Evolutionary conservation across 257 asterid genomes (phyloP).

Genomic region (Penstemon newberryi): DNA sequence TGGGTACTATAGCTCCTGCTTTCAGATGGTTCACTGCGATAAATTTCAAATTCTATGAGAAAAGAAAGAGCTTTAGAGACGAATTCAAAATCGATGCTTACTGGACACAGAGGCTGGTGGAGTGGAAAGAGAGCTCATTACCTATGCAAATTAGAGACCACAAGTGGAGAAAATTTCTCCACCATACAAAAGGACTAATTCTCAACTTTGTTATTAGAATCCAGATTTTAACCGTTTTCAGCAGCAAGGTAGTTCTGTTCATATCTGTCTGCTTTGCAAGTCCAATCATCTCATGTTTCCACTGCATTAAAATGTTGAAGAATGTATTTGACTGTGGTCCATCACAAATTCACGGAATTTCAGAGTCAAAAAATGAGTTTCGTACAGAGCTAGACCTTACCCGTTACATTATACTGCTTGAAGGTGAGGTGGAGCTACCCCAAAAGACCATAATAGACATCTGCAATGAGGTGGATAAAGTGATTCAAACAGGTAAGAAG

Average conservation of each 20-base stretch:
- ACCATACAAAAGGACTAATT: slow-evolving; percentile 30
- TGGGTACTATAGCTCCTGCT: slow-evolving; percentile 41
- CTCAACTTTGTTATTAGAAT: slow-evolving; percentile 31
- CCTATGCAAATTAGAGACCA: slow-evolving; percentile 25
- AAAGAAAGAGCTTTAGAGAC: slow-evolving; percentile 4
- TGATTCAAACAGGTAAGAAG: slow-evolving; percentile 32
- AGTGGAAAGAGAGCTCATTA: slow-evolving; percentile 45
- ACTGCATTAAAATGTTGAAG: slow-evolving; percentile 14
- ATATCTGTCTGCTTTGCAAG: slow-evolving; percentile 28
- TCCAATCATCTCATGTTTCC: slow-evolving; percentile 13
- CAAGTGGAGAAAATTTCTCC: slow-evolving; percentile 35
- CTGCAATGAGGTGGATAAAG: slow-evolving; percentile 36
- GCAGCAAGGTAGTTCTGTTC: slow-evolving; percentile 36
- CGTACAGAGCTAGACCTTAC: slow-evolving; percentile 22
- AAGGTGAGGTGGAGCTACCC: slow-evolving; percentile 47
- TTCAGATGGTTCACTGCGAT: slow-evolving; percentile 36
- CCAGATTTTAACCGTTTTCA: slow-evolving; percentile 36
- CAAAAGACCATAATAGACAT: slow-evolving; percentile 29
- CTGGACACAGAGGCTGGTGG: slow-evolving; percentile 51
- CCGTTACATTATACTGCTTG: slow-evolving; percentile 42
- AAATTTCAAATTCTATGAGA: slow-evolving; percentile 12
- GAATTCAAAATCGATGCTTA: slow-evolving; percentile 35
- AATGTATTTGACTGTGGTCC: slow-evolving; percentile 15
- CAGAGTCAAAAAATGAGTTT: background rate
- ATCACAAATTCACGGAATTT: slow-evolving; percentile 8